These are phyloP conservation scores for Leavenworthia alabamica DNA, from an alignment of 345 rosid genomes.

Conservation along the genomic window DNA sequence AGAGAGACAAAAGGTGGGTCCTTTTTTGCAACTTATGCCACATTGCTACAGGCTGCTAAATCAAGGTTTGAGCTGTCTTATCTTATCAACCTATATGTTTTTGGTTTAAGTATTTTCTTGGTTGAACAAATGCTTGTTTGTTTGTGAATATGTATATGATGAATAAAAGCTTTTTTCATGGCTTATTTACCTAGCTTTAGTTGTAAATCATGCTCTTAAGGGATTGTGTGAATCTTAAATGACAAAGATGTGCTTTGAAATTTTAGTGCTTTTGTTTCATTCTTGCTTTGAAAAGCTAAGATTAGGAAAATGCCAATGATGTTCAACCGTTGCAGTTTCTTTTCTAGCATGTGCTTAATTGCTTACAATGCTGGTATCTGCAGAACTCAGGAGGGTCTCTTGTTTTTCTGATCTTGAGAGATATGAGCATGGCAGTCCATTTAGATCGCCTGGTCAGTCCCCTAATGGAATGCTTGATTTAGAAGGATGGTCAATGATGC, in stretches of 20 bases:
- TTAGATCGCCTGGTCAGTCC: slow-evolving; percentile 61
- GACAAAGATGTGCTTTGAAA: background rate
- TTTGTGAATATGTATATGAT: no score
- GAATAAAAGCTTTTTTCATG: no score
- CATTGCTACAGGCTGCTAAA: slow-evolving; percentile 62
- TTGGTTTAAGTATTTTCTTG: background rate
- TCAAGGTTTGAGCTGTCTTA: slow-evolving; percentile 61
- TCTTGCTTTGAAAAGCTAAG: background rate
- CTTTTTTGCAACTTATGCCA: slow-evolving; percentile 71
- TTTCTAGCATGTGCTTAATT: background rate
- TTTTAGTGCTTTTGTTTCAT: background rate
- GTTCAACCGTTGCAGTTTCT: background rate
- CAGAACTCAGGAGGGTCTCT: slow-evolving; percentile 73
- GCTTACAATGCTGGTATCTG: slow-evolving; percentile 12
- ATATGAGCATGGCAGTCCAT: slow-evolving; percentile 80
- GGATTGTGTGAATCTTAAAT: background rate
- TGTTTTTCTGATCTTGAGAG: slow-evolving; percentile 67
- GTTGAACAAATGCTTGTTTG: background rate
- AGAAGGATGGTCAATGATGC: slow-evolving; percentile 77
- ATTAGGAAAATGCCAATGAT: background rate
- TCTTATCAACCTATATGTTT: background rate
- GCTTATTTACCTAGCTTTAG: background rate
- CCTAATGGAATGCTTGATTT: slow-evolving; percentile 67
- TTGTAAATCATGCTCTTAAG: background rate
- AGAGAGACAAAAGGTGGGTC: slow-evolving; percentile 80